A percentile compares a stretch with the other conserved stretches of the same genome.
Conservation (phyloP, 2,329 filamentous ascomycete genomes). For the Colletotrichum musicola region DNA sequence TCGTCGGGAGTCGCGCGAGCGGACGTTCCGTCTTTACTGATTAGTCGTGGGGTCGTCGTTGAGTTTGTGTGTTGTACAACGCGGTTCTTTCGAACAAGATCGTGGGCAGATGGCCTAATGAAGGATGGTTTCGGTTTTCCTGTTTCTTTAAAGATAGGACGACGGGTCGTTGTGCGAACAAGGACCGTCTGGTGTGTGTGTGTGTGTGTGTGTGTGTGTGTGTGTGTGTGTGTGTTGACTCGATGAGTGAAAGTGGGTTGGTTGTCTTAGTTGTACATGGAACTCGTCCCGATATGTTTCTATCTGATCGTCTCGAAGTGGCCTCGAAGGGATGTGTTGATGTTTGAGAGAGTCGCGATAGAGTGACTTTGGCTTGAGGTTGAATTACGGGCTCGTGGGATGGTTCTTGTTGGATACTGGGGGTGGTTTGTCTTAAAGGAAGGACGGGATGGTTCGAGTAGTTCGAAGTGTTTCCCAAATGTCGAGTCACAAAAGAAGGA, state of each 20-base stretch:
- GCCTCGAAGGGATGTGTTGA: constrained; percentile 18
- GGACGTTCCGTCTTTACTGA: constrained; percentile 14
- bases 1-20: constrained; percentile 15
- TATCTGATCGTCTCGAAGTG: constrained; percentile 33
- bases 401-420: constrained; percentile 38
- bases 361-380: constrained; percentile 46
- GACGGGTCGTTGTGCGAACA: constrained; percentile 50
- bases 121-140: constrained; percentile 33
- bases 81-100: constrained; percentile 42
- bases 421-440: constrained; percentile 54
- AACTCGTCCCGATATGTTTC: constrained; percentile 44
- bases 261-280: constrained; percentile 49
- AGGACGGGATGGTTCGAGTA: constrained; percentile 53
- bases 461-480: constrained; percentile 56
- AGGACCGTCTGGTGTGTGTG: constrained; percentile 27
- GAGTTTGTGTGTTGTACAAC: constrained; percentile 45
- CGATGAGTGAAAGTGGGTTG: constrained; percentile 36
- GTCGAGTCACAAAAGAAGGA: constrained; percentile 62
- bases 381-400: constrained; percentile 44
- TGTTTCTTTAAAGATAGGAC: constrained; percentile 57
- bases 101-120: constrained; percentile 51
- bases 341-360: constrained; percentile 45
- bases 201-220: constrained; percentile 8
- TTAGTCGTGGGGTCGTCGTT: constrained; percentile 12
- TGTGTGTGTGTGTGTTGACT: constrained; percentile 30